Conservation (phyloP, 2,329 filamentous ascomycete species). For the Aspergillus sp. region DNA sequence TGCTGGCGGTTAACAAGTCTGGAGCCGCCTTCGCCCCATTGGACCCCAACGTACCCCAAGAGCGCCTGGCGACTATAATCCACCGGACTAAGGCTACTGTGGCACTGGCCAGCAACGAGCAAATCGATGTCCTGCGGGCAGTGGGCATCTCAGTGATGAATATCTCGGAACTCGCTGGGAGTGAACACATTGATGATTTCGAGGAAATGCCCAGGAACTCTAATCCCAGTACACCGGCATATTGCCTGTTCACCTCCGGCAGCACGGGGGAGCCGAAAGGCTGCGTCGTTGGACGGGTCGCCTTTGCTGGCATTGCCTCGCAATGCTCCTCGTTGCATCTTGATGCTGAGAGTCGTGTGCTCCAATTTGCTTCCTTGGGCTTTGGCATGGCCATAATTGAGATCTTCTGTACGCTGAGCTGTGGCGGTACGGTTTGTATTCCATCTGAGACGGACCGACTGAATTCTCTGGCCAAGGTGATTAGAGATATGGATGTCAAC, state of each 20-base stretch:
- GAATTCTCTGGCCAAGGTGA: background rate
- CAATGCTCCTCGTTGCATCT: conserved; percentile 1
- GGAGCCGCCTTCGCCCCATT: background rate
- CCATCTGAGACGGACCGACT: conserved; percentile 2
- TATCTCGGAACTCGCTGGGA: background rate
- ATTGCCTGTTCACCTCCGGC: conserved; percentile 7
- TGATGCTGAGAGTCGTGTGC: background rate
- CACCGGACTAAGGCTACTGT: background rate
- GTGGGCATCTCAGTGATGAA: background rate
- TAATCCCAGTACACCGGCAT: background rate
- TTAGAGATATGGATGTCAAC: background rate
- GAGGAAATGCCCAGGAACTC: background rate
- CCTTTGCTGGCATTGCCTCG: conserved; percentile 1
- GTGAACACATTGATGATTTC: background rate
- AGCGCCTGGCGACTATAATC: background rate
- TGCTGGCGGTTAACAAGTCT: background rate
- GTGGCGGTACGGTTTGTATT: conserved; percentile 4
- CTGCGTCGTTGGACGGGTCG: conserved; percentile 4
- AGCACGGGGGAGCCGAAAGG: conserved; percentile 8
- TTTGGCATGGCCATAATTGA: conserved; percentile 6
- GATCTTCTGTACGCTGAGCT: conserved; percentile 3
- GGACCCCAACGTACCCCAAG: background rate
- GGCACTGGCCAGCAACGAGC: background rate
- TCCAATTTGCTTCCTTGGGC: conserved; percentile 9
- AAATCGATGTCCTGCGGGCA: background rate